A percentile compares a stretch with the other conserved stretches of the same genome.
Conservation (phyloP, 176 grass and related monocot species). For the Cenchrus purpureus region DNA sequence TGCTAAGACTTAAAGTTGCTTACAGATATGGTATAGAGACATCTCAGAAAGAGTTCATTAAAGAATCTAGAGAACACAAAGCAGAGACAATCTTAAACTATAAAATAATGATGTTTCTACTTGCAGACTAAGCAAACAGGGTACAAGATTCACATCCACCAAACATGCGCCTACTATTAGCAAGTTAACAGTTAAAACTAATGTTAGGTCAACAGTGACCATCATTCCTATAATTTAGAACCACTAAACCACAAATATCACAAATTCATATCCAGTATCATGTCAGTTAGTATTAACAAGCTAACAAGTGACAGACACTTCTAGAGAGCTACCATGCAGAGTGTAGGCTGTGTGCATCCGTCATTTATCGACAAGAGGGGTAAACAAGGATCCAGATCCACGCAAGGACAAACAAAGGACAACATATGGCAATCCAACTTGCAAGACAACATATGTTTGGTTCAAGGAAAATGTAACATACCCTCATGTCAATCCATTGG, state of each 20-base stretch:
- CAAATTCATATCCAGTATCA: neutral
- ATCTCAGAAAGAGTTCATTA: neutral
- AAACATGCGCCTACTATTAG: neutral
- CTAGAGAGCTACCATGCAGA: neutral
- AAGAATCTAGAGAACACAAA: neutral
- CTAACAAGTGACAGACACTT: neutral
- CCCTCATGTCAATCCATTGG: no score
- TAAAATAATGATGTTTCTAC: neutral
- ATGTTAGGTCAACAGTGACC: neutral
- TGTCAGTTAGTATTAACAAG: neutral
- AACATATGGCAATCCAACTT: no score
- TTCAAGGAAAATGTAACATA: no score
- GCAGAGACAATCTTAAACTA: neutral
- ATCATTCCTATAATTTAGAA: neutral
- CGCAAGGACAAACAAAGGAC: neutral
- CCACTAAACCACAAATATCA: neutral
- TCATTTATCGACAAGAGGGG: neutral
- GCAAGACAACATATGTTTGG: no score
- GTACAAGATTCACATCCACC: neutral
- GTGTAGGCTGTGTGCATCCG: no score
- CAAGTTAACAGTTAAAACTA: neutral
- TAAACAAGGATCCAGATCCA: slow-evolving; percentile 1
- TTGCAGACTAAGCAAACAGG: neutral
- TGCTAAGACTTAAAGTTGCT: neutral
- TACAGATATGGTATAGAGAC: neutral